A percentile compares a stretch with the other conserved stretches of the same genome.
Conservation (phyloP, 2,329 filamentous ascomycete species). For the Ilyonectria sp. region DNA sequence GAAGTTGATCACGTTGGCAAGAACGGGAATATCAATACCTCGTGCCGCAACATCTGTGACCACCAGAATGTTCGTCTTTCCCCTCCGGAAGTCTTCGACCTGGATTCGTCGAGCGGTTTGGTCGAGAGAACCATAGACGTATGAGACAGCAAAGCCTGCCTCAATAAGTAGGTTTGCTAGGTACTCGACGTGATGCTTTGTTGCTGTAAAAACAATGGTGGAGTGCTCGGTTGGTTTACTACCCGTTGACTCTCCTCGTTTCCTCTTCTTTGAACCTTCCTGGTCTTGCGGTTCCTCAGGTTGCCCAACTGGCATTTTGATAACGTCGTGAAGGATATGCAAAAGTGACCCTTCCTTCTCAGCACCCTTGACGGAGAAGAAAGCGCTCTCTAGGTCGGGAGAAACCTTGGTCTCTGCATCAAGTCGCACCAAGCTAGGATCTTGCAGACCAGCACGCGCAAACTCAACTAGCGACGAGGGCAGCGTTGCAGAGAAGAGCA, state of each 20-base stretch:
- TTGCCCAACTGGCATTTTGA: conserved; percentile 85
- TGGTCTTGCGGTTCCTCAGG: conserved; percentile 67
- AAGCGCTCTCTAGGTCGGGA: conserved; percentile 94
- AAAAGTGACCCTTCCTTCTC: conserved; percentile 96
- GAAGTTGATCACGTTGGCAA: conserved; percentile 99
- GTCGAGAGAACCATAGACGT: conserved; percentile 94
- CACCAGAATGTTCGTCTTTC: conserved; percentile 90
- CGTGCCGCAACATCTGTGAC: conserved; percentile 97
- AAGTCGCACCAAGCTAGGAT: conserved; percentile 89
- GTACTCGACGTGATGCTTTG: conserved; percentile 98
- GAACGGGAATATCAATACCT: conserved; percentile 96
- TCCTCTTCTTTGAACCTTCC: conserved; percentile 77
- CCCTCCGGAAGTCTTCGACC: conserved; percentile 89
- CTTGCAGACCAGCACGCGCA: conserved; percentile 91
- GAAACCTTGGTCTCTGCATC: conserved; percentile 97
- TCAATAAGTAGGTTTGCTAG: conserved; percentile 83
- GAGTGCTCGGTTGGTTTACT: conserved; percentile 88
- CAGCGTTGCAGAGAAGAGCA: conserved; percentile 95
- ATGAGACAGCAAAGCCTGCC: conserved; percentile 90
- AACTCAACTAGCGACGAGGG: conserved; percentile 97
- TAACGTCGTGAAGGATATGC: conserved; percentile 90
- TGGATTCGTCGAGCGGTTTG: conserved; percentile 94
- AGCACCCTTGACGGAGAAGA: conserved; percentile 91
- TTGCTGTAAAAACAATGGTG: conserved; percentile 94
- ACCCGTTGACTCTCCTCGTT: conserved; percentile 69